Percentiles rank a stretch among this genome's conserved stretches.
These are phyloP conservation scores for Phytophthora vignae DNA, from an alignment of 352 stramenopile species.

Conservation along the genomic window DNA sequence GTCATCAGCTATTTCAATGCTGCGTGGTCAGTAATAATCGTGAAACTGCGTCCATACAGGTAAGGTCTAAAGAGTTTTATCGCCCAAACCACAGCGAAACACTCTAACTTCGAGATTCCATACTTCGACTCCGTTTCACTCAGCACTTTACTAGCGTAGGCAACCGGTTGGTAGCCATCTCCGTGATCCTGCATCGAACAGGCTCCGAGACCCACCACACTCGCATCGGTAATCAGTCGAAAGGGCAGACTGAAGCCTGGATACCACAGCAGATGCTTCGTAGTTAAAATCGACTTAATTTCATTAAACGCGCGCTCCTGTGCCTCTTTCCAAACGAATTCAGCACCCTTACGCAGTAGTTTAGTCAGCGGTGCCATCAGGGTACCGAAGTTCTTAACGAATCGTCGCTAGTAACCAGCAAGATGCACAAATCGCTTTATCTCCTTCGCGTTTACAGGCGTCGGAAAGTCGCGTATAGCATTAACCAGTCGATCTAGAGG, in stretches of 20 bases:
- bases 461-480: not conserved
- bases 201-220: not conserved
- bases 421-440: not conserved
- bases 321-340: not conserved
- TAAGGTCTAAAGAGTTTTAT: not conserved
- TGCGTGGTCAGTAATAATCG: not conserved
- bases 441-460: not conserved
- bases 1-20: not conserved
- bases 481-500: not conserved
- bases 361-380: not conserved
- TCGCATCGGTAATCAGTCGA: not conserved
- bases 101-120: not conserved
- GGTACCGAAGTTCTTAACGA: not conserved
- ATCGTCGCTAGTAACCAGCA: not conserved
- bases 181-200: not conserved
- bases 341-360: not conserved
- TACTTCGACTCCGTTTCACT: conserved; percentile 1
- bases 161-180: not conserved
- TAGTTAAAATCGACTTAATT: not conserved
- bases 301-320: not conserved
- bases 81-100: not conserved
- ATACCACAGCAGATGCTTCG: not conserved
- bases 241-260: not conserved
- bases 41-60: not conserved
- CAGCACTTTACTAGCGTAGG: not conserved